Conservation (phyloP, 441 rosid species). For the Pelargonium cotyledonis region DNA sequence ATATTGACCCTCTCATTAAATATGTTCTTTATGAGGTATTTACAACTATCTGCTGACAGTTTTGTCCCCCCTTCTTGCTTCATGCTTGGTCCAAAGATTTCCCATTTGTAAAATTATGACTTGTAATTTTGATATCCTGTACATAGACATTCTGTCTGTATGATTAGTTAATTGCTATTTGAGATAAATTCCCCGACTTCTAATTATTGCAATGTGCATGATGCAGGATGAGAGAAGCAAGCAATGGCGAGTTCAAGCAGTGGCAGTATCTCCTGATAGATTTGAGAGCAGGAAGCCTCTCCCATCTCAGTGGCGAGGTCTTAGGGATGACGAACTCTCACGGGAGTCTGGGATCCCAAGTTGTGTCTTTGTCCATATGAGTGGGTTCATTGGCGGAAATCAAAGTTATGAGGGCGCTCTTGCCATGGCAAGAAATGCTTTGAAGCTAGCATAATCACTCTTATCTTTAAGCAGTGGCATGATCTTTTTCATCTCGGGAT, state of each 20-base stretch:
- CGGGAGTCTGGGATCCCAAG: slow-evolving; percentile 53
- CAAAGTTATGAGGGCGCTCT: slow-evolving; percentile 62
- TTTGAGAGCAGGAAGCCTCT: slow-evolving; percentile 86
- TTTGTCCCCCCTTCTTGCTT: too few species aligned
- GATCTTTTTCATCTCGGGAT: too few species aligned
- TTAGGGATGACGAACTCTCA: slow-evolving; percentile 71
- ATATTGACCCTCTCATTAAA: slow-evolving; percentile 62
- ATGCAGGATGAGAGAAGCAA: slow-evolving; percentile 78
- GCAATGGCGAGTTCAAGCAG: slow-evolving; percentile 83
- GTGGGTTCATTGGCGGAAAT: slow-evolving; percentile 87
- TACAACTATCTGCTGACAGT: not conserved
- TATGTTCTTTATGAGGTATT: slow-evolving; percentile 70
- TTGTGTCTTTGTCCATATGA: slow-evolving; percentile 83
- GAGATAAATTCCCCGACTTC: not conserved
- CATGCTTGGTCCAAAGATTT: too few species aligned
- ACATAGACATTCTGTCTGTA: too few species aligned
- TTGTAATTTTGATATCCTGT: too few species aligned
- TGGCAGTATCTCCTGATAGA: slow-evolving; percentile 72
- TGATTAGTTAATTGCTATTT: not conserved
- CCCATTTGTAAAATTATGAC: too few species aligned
- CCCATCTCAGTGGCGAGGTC: slow-evolving; percentile 80
- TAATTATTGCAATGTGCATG: not conserved
- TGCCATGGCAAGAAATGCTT: slow-evolving; percentile 62
- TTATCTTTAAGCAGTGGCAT: too few species aligned
- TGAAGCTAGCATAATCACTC: slow-evolving; percentile 28